Evolutionary conservation across 2,329 filamentous ascomycete genomes (phyloP).

Genomic region (Colletotrichum sp.): DNA sequence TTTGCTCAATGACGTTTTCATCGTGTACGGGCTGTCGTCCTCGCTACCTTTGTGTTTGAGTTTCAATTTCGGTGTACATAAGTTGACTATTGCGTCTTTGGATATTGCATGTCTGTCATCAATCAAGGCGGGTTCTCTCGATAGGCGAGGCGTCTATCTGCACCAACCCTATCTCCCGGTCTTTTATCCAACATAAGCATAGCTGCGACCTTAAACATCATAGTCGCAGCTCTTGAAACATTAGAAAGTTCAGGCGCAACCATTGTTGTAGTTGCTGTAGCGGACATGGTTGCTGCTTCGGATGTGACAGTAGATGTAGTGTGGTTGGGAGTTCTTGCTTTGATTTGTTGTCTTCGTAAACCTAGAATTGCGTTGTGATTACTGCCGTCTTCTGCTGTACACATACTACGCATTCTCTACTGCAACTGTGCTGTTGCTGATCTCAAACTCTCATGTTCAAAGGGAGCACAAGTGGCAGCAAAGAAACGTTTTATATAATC

Average conservation of each 20-base stretch:
- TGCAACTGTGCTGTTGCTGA: neutral
- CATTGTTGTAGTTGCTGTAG: neutral
- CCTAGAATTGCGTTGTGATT: neutral
- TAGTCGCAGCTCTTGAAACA: neutral
- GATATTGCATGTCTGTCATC: neutral
- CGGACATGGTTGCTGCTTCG: neutral
- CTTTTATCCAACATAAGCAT: neutral
- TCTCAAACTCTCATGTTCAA: neutral
- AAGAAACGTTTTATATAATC: neutral
- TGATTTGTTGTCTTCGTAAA: neutral
- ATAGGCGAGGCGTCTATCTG: neutral
- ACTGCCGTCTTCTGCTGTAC: neutral
- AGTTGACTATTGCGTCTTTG: neutral
- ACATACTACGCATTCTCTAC: fast-evolving
- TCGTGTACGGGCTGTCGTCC: neutral
- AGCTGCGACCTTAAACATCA: neutral
- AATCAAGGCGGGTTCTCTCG: neutral
- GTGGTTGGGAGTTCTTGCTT: neutral
- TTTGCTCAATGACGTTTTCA: fast-evolving
- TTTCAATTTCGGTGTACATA: neutral
- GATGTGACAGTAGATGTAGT: neutral
- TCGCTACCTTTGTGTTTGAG: fast-evolving
- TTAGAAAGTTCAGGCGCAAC: neutral
- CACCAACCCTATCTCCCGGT: neutral
- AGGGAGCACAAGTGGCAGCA: neutral